Base-by-base conservation (phyloP, 768 basidiomycete species). In the Pluteus cervinus region DNA sequence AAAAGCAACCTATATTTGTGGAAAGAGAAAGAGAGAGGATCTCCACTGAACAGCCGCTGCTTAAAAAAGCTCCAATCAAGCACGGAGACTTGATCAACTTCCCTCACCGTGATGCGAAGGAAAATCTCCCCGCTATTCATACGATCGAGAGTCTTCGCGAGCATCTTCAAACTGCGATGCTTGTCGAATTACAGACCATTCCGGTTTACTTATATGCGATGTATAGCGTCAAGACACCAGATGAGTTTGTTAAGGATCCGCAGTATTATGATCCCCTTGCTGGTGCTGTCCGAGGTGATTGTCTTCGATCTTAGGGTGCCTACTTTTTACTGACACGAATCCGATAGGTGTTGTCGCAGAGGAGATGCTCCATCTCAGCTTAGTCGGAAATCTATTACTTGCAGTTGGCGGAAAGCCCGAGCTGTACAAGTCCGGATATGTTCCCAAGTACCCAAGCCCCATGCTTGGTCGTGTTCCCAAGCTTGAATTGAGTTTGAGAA, bases 321-420 rank as follows among this genome's bases (percentile, higher is more conserved):
- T 6, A 16, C 9, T 7, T 31, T 7, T 22, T 26, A 26, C 33
- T 7, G n/a, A 18, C 6, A 16, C 37, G 21, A 11, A 29, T 17
- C 10, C 24, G 15, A 23, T 33, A 56, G 54, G 46, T 16, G 47
- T 56, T 18, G 49, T 52, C 29, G 40, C 44, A 5, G 45, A 56
- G 42, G 54, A 56, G 31, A 56, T 56, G 52, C 45, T 56, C 29
- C 54, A 56, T 43, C 45, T 56, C 16, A 43, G 40, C 30, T 47
- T 56, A 12, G 50, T 48, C n/a, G 50, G 54, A 9, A 56, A 56
- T 21, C 36, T 50, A 17, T 42, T 53, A 16, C 43, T 36, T 23
- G 46, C 54, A 5, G 36, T 52, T 24, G 54, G 49, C 12, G 50
- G 48, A 7, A 44, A 12, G 22, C 50, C 51, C 10, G 47, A 43